Evolutionary conservation across 371 early-diverging fungal species (phyloP).

Genomic region (Synchytrium microbalum): DNA sequence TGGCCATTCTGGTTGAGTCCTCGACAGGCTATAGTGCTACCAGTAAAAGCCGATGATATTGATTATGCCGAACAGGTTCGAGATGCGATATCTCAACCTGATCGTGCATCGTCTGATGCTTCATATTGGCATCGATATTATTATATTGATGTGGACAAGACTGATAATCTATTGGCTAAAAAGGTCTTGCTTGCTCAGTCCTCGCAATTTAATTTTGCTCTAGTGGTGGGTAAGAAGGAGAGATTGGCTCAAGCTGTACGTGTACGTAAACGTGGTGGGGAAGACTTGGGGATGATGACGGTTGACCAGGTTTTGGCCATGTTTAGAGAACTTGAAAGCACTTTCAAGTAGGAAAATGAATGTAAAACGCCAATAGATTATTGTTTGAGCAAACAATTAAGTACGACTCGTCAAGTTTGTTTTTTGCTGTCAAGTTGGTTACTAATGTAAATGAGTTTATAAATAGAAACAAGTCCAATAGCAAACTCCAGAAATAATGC

Average conservation of each 20-base stretch:
- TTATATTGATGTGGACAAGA: conserved; percentile 36
- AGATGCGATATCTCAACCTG: conserved; percentile 17
- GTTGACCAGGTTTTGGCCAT: conserved; percentile 36
- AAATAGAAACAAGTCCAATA: too few species aligned
- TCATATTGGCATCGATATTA: conserved; percentile 24
- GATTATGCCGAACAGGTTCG: conserved; percentile 26
- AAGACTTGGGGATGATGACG: conserved; percentile 29
- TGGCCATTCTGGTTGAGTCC: conserved; percentile 76
- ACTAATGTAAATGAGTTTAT: too few species aligned
- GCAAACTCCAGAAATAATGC: too few species aligned
- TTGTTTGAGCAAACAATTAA: too few species aligned
- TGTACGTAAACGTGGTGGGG: conserved; percentile 23
- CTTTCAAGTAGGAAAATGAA: conserved; percentile 40
- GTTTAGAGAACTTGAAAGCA: conserved; percentile 35
- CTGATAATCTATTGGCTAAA: conserved; percentile 44
- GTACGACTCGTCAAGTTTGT: too few species aligned
- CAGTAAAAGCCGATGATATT: conserved; percentile 22
- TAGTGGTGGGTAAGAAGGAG: conserved; percentile 54
- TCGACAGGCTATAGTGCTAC: conserved; percentile 50
- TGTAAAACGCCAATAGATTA: too few species aligned
- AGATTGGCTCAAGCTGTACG: conserved; percentile 23
- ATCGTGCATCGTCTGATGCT: background rate
- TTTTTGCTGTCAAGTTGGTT: too few species aligned
- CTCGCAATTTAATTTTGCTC: conserved; percentile 45
- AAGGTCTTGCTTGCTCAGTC: conserved; percentile 61